A percentile compares a stretch with the other conserved stretches of the same genome.
Conservation (phyloP, 176 grass and related monocot species). For the Alopecurus myosuroides region DNA sequence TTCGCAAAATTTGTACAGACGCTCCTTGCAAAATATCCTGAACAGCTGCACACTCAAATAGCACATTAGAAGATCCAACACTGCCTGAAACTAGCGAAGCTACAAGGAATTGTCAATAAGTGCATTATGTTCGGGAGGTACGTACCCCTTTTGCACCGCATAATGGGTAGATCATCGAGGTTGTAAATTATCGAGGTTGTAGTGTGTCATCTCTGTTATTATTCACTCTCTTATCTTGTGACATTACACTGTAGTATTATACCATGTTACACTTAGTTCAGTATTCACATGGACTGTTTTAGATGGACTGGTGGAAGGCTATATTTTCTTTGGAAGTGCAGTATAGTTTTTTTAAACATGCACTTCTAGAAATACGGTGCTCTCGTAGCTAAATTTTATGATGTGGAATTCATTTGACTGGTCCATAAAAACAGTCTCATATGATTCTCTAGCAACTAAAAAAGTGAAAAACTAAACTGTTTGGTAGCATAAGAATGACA, state of each 20-base stretch:
- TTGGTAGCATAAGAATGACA: background rate
- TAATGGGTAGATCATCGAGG: background rate
- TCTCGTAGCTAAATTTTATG: background rate
- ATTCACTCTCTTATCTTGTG: background rate
- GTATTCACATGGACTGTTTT: background rate
- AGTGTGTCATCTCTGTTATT: background rate
- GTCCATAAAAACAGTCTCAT: background rate
- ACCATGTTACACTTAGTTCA: constrained; percentile 4
- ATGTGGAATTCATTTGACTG: background rate
- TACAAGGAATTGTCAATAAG: constrained; percentile 46
- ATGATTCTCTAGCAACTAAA: background rate
- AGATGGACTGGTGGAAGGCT: background rate
- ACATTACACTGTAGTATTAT: background rate
- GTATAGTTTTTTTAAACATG: background rate
- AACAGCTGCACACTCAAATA: constrained; percentile 29
- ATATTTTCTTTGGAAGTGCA: background rate
- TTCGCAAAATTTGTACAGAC: constrained; percentile 48
- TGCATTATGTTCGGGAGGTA: constrained; percentile 79
- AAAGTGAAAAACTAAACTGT: background rate
- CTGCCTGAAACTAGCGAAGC: constrained; percentile 40
- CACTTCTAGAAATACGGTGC: no score
- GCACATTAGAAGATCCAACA: constrained; percentile 37
- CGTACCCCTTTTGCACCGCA: constrained; percentile 8
- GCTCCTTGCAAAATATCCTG: constrained; percentile 39
- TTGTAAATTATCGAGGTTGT: no score